Percentiles rank a stretch among this genome's conserved stretches.
phyloP scores from a whole-genome alignment of 305 asterid species.

The Solanum hybrid region DNA sequence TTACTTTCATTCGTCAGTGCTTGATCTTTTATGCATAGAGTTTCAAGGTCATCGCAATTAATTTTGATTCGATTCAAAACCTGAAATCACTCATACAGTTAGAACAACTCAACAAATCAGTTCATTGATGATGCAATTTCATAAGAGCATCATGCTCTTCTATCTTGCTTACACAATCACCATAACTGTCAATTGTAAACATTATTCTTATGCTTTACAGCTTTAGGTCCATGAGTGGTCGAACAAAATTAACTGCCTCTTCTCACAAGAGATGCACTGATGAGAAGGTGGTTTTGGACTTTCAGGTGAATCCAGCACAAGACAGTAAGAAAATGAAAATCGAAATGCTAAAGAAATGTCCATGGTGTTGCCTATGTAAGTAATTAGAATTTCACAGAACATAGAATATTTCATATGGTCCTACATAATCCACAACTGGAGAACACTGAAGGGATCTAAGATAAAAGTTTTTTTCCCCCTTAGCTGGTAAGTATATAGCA shows the following conservation, averaged over 20 bases:
- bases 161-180: background rate
- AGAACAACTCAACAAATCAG: background rate
- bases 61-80: slow-evolving; percentile 57
- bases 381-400: background rate
- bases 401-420: background rate
- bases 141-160: background rate
- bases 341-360: background rate
- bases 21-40: slow-evolving; percentile 64
- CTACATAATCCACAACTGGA: background rate
- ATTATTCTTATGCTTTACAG: background rate
- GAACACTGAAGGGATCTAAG: background rate
- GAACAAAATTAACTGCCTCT: background rate
- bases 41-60: slow-evolving; percentile 63
- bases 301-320: background rate
- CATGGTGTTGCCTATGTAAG: background rate
- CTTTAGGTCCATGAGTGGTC: background rate
- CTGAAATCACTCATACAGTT: slow-evolving; percentile 13
- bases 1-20: slow-evolving; percentile 75
- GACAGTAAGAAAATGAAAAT: background rate
- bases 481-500: slow-evolving; percentile 2
- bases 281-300: background rate
- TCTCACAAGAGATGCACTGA: background rate
- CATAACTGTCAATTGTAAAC: background rate
- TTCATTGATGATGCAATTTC: background rate
- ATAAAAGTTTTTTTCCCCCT: background rate